Conservation (phyloP, 495 filamentous ascomycete genomes). For the Clavariopsis aquatica region DNA sequence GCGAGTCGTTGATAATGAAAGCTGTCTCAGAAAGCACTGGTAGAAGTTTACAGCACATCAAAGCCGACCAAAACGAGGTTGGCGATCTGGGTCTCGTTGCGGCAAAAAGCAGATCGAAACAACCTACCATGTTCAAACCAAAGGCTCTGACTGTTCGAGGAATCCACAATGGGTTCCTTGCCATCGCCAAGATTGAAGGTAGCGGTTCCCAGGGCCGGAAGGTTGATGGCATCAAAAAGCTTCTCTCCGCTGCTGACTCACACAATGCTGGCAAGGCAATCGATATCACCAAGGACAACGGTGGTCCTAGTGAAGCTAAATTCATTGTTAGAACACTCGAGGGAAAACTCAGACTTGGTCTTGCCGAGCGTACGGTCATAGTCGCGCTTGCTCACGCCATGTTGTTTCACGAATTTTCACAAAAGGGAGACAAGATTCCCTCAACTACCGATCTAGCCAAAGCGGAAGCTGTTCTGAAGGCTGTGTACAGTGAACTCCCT, state of each 20-base stretch:
- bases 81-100: constrained; percentile 94
- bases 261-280: constrained; percentile 68
- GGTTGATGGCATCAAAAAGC: constrained; percentile 90
- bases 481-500: constrained; percentile 89
- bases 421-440: constrained; percentile 66
- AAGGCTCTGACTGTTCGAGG: constrained; percentile 84
- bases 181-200: constrained; percentile 81
- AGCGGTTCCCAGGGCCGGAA: constrained; percentile 88
- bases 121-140: constrained; percentile 96
- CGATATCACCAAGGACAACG: constrained; percentile 90
- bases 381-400: constrained; percentile 86
- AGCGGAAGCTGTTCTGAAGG: constrained; percentile 82
- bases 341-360: constrained; percentile 85
- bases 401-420: constrained; percentile 73
- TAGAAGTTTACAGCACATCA: constrained; percentile 81
- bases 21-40: constrained; percentile 94
- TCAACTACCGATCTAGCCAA: constrained; percentile 73
- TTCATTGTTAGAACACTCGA: constrained; percentile 90
- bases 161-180: constrained; percentile 85
- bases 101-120: constrained; percentile 88
- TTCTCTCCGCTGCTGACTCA: constrained; percentile 82
- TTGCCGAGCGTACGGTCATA: constrained; percentile 90
- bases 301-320: constrained; percentile 92
- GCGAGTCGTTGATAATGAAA: constrained; percentile 97
- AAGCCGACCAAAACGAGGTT: constrained; percentile 91